Evolutionary conservation across 257 asterid species (phyloP).

Genomic region (Nemophila menziesii): DNA sequence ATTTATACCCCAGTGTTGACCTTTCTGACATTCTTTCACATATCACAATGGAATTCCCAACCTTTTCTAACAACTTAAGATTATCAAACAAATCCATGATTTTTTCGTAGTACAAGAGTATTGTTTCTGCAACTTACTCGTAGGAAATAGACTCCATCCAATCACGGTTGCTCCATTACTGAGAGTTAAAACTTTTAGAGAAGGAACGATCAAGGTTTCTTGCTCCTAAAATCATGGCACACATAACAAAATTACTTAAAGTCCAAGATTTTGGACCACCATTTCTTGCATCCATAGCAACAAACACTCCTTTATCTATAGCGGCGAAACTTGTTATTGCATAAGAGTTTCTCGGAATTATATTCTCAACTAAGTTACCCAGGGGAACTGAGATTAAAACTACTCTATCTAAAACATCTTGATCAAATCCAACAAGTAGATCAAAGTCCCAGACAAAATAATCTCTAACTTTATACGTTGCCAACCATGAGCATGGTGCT

Average conservation of each 20-base stretch:
- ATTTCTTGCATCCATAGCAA: conserved; percentile 42
- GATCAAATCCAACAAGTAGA: conserved; percentile 14
- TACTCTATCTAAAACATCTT: conserved; percentile 21
- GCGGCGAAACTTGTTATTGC: conserved; percentile 49
- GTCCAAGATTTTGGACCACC: conserved; percentile 20
- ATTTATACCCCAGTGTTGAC: conserved; percentile 3
- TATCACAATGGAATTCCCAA: conserved; percentile 6
- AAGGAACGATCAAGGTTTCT: conserved; percentile 43
- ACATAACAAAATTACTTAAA: conserved; percentile 42
- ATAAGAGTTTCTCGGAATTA: conserved; percentile 26
- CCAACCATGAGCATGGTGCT: conserved; percentile 13
- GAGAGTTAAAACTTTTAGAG: conserved; percentile 21
- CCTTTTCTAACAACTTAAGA: conserved; percentile 10
- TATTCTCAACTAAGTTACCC: conserved; percentile 11
- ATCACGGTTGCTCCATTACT: conserved; percentile 25
- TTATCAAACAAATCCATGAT: conserved; percentile 30
- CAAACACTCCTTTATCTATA: conserved; percentile 38
- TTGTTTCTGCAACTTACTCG: conserved; percentile 19
- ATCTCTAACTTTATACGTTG: conserved; percentile 5
- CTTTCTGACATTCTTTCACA: conserved; percentile 14
- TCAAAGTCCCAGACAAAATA: conserved; percentile 6
- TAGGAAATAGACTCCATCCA: conserved; percentile 42
- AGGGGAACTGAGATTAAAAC: conserved; percentile 34
- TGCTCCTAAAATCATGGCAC: conserved; percentile 43
- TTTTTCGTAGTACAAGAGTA: conserved; percentile 22